Base-by-base conservation (phyloP, 2,329 filamentous ascomycete genomes). In the Aureobasidium uvarum region DNA sequence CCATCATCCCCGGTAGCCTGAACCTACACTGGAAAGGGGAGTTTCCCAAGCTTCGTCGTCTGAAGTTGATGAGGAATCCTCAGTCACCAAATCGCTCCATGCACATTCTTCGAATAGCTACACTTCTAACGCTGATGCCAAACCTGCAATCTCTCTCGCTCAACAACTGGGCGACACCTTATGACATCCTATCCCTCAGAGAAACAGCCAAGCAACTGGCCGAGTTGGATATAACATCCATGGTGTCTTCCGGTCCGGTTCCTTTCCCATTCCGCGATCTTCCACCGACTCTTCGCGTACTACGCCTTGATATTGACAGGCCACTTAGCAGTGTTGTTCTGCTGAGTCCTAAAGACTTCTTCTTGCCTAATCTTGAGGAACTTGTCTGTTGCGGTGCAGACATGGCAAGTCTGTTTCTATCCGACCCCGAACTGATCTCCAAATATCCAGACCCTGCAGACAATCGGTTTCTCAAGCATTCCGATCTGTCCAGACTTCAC, bases 11-110 rank as follows among this genome's bases (percentile, higher is more conserved):
- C 10, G 43, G 45, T 20, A 51, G 38, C 18, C 38, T 65, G 20
- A 65, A 65, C 4, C 16, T 65, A 11, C 50, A 48, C 39, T 65
- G 52, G 52, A 52, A 58, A 28, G 64, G 60, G 28, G 60, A 63
- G 48, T 63, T 54, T 20, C 60, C 46, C 16, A 63, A 63, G 28
- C 60, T 63, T 28, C 52, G 43, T 33, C 54, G 64, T 39, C 28
- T 52, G 41, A 52, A 38, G 33, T 45, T 60, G 33, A 45, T 50
- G 43, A 56, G 52, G 13, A 64, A 56, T 13, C 23, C 46, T 13
- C 52, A 51, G 20, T 52, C 51, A 39, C 52, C 41, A 2, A 38
- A 58, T 16, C 51, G 51, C 28, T 56, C 50, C 3, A 51, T 43
- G 52, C 41, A 48, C 25, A 58, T 41, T 14, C 54, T 65, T n/a